Percentiles rank a stretch among this genome's conserved stretches.
Conservation (phyloP, 768 basidiomycete genomes). For the Termitomyces sp. region DNA sequence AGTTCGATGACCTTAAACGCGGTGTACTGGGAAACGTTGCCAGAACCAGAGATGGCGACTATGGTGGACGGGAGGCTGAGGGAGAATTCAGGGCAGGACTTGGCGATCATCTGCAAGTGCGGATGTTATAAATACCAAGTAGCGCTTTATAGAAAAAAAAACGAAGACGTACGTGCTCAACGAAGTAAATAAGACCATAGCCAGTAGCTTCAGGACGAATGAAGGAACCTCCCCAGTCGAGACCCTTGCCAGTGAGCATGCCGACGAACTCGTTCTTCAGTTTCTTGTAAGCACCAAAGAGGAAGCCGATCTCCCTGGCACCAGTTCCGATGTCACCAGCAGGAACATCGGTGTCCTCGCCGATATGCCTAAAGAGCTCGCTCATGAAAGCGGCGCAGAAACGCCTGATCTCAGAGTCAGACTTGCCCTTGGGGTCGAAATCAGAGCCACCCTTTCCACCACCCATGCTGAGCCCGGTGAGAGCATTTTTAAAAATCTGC, state of each 20-base stretch:
- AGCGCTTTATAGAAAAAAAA: not conserved
- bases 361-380: slow-evolving; percentile 72
- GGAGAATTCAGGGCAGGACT: slow-evolving; percentile 56
- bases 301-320: slow-evolving; percentile 71
- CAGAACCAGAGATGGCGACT: slow-evolving; percentile 63
- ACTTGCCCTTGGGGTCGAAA: slow-evolving; percentile 83
- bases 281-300: slow-evolving; percentile 80
- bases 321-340: slow-evolving; percentile 76
- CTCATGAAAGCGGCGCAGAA: slow-evolving; percentile 74
- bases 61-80: slow-evolving; percentile 44
- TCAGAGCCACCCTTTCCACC: slow-evolving; percentile 80
- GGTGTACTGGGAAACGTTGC: slow-evolving; percentile 76
- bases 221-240: slow-evolving; percentile 67
- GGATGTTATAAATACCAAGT: not conserved
- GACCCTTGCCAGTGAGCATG: slow-evolving; percentile 72
- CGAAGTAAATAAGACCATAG: slow-evolving; percentile 77
- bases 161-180: slow-evolving; percentile 54
- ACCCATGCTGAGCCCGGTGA: slow-evolving; percentile 76
- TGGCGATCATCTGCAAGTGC: slow-evolving; percentile 50
- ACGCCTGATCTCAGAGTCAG: slow-evolving; percentile 68
- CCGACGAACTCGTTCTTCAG: slow-evolving; percentile 68
- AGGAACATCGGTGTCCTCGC: slow-evolving; percentile 74
- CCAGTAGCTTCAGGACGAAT: slow-evolving; percentile 76
- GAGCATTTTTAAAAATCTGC: slow-evolving; percentile 79
- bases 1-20: slow-evolving; percentile 78